phyloP scores from a whole-genome alignment of 2,329 filamentous ascomycete genomes.

The Huntiella decipiens region DNA sequence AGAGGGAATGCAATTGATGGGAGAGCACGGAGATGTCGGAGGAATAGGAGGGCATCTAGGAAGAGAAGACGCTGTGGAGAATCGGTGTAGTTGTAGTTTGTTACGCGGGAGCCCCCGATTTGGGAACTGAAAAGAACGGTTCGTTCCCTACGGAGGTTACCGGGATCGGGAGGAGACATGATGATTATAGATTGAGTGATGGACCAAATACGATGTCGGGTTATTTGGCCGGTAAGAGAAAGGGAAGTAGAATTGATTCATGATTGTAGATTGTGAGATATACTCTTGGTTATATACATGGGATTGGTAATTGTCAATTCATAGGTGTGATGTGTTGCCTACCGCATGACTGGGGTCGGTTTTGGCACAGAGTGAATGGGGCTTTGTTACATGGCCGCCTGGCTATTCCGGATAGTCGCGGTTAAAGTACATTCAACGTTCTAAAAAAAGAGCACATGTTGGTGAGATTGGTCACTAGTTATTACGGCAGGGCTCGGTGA shows the following conservation, averaged over 20 bases:
- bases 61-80: constrained; percentile 29
- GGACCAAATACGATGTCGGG: neutral
- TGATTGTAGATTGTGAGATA: neutral
- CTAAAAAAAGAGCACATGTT: too few species aligned
- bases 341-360: too few species aligned
- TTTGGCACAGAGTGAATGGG: too few species aligned
- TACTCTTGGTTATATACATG: neutral
- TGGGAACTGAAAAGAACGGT: constrained; percentile 40
- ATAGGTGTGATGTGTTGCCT: too few species aligned
- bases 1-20: constrained; percentile 44
- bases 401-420: too few species aligned
- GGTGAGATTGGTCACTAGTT: too few species aligned
- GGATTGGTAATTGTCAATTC: neutral
- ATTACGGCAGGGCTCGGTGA: too few species aligned
- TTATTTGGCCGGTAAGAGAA: neutral
- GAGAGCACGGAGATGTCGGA: constrained; percentile 36
- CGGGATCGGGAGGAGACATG: neutral
- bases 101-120: constrained; percentile 35
- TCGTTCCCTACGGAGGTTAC: constrained; percentile 6
- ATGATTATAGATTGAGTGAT: neutral
- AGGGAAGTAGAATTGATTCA: neutral
- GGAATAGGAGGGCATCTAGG: constrained; percentile 10
- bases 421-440: too few species aligned
- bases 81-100: constrained; percentile 43
- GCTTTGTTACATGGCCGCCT: too few species aligned